These are phyloP conservation scores for Hippophae gyantsensis DNA, from an alignment of 306 rosid genomes.

Conservation along the genomic window DNA sequence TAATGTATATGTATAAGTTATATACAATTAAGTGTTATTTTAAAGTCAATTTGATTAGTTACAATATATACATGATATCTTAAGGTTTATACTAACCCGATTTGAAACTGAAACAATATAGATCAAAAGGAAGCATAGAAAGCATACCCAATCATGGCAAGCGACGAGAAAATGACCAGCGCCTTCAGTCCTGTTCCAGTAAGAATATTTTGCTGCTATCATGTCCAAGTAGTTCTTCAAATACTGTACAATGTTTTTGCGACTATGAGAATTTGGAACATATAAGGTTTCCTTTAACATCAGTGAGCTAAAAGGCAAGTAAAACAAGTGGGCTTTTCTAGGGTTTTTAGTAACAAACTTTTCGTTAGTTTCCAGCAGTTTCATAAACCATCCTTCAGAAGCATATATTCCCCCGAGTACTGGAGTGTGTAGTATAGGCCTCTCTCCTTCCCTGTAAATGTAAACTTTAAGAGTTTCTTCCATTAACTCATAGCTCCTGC, in stretches of 20 bases:
- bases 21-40: too few species aligned
- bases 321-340: slow-evolving; percentile 69
- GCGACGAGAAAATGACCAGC: slow-evolving; percentile 92
- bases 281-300: slow-evolving; percentile 56
- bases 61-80: too few species aligned
- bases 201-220: slow-evolving; percentile 58
- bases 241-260: slow-evolving; percentile 44
- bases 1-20: too few species aligned
- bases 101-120: background rate
- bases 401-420: slow-evolving; percentile 77
- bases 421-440: slow-evolving; percentile 69
- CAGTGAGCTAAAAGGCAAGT: slow-evolving; percentile 93
- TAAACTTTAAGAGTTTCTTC: slow-evolving; percentile 71
- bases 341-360: slow-evolving; percentile 56
- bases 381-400: slow-evolving; percentile 98
- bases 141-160: slow-evolving; percentile 94
- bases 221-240: slow-evolving; percentile 49
- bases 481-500: slow-evolving; percentile 93
- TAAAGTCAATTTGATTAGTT: too few species aligned
- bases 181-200: slow-evolving; percentile 84
- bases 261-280: slow-evolving; percentile 59
- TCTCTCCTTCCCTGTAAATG: slow-evolving; percentile 69
- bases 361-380: slow-evolving; percentile 55
- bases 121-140: slow-evolving; percentile 9
- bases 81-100: too few species aligned